Evolutionary conservation across 148 eudicot genomes (phyloP).

Genomic region (Linanthus parryae): DNA sequence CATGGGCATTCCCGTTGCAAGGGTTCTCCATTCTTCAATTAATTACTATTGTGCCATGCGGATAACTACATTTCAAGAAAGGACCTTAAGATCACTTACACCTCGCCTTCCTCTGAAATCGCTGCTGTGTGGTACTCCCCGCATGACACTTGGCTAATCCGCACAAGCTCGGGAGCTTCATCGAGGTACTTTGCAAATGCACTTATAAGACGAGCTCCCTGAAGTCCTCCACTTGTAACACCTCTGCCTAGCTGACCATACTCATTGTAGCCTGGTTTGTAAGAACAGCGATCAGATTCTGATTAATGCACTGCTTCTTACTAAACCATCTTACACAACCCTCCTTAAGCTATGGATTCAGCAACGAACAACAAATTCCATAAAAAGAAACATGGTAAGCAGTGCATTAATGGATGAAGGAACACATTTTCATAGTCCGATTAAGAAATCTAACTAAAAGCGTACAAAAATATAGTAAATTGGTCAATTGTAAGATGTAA

Average conservation of each 20-base stretch:
- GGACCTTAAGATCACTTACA: constrained; percentile 70
- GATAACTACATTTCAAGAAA: constrained; percentile 24
- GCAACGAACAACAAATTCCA: background rate
- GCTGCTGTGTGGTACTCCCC: constrained; percentile 99
- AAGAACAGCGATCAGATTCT: constrained; percentile 17
- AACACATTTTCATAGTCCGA: background rate
- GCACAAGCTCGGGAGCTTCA: constrained; percentile 91
- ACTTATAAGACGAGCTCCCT: constrained; percentile 76
- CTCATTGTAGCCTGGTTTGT: constrained; percentile 91
- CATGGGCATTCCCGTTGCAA: constrained; percentile 7
- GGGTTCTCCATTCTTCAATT: constrained; percentile 9
- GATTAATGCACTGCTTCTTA: constrained; percentile 12
- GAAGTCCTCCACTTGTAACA: constrained; percentile 87
- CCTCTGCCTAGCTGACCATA: constrained; percentile 99
- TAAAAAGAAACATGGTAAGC: background rate
- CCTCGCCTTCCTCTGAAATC: constrained; percentile 83
- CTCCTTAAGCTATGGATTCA: background rate
- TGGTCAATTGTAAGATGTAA: too few species aligned
- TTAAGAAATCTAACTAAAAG: background rate
- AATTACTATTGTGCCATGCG: constrained; percentile 23
- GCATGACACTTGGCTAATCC: constrained; percentile 78
- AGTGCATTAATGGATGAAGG: background rate
- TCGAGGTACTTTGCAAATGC: constrained; percentile 83
- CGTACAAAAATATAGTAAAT: background rate
- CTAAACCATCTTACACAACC: constrained; percentile 1